Evolutionary conservation across 768 basidiomycete species (phyloP).

Genomic region (Russula abietina): DNA sequence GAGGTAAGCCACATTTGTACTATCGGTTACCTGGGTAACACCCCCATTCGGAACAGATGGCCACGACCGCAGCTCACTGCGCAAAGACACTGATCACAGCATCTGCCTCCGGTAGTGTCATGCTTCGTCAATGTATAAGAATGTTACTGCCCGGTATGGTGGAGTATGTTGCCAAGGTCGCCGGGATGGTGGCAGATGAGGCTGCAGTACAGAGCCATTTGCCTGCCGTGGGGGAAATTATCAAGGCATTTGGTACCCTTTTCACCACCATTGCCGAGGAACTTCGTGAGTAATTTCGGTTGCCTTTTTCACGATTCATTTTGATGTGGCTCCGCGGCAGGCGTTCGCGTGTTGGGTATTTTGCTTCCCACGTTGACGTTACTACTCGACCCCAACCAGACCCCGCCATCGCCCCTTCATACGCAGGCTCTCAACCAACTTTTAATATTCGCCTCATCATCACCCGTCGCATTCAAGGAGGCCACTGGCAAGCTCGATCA

Average conservation of each 20-base stretch:
- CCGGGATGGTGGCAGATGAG: constrained; percentile 54
- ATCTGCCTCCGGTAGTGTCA: constrained; percentile 55
- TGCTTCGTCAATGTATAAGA: constrained; percentile 65
- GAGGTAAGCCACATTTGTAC: constrained; percentile 45
- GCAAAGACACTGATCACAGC: constrained; percentile 76
- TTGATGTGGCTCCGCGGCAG: constrained; percentile 7
- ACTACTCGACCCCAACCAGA: constrained; percentile 19
- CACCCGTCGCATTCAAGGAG: constrained; percentile 25
- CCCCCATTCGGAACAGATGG: constrained; percentile 43
- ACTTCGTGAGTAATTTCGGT: constrained; percentile 17
- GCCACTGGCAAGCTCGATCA: constrained; percentile 22
- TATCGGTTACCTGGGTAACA: not conserved
- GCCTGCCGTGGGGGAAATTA: constrained; percentile 67
- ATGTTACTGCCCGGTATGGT: constrained; percentile 76
- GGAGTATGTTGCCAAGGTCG: constrained; percentile 68
- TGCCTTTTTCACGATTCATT: not conserved
- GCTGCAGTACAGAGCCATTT: constrained; percentile 49
- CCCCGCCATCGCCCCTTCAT: constrained; percentile 19
- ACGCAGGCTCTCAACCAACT: constrained; percentile 23
- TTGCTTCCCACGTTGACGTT: constrained; percentile 23
- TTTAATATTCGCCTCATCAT: constrained; percentile 22
- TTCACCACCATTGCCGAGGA: constrained; percentile 20
- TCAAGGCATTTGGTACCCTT: constrained; percentile 59
- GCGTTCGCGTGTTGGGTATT: constrained; percentile 20
- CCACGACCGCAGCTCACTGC: constrained; percentile 86